Percentiles rank a stretch among this genome's conserved stretches.
Conservation (phyloP, 1,284 basidiomycete species). For the Rhizopogon parksii region DNA sequence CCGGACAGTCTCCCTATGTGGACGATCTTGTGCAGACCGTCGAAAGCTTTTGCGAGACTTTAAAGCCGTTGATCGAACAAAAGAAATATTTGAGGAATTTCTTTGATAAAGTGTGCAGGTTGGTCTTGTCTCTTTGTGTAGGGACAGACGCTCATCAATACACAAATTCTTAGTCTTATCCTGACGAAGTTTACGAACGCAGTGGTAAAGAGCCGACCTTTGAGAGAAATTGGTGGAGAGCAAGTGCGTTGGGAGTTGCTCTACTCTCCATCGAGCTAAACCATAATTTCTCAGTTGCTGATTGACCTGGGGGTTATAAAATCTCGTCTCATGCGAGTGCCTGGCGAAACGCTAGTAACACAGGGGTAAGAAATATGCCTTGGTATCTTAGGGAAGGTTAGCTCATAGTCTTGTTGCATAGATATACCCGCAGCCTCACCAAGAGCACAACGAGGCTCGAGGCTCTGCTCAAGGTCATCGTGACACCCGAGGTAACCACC, state of each 20-base stretch:
- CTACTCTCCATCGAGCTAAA: constrained; percentile 10
- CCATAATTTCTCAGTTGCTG: constrained; percentile 52
- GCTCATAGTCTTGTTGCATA: constrained; percentile 25
- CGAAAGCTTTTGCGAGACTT: constrained; percentile 56
- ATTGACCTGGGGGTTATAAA: constrained; percentile 90
- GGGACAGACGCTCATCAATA: not conserved
- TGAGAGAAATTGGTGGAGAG: constrained; percentile 88
- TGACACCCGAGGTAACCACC: constrained; percentile 73
- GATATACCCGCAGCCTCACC: constrained; percentile 75
- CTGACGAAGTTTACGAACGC: constrained; percentile 82
- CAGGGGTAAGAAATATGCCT: constrained; percentile 39
- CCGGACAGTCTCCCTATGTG: constrained; percentile 77
- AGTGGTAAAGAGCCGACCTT: constrained; percentile 80
- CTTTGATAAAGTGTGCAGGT: constrained; percentile 89
- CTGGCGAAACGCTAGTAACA: constrained; percentile 58
- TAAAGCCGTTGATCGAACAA: constrained; percentile 77
- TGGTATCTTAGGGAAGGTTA: constrained; percentile 9
- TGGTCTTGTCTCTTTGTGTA: constrained; percentile 9
- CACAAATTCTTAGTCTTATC: constrained; percentile 49
- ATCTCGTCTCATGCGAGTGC: constrained; percentile 75
- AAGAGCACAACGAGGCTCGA: constrained; percentile 80
- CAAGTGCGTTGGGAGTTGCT: constrained; percentile 48
- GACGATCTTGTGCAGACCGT: constrained; percentile 63
- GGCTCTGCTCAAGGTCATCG: constrained; percentile 88
- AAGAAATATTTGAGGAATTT: constrained; percentile 91